Evolutionary conservation across 2,329 filamentous ascomycete genomes (phyloP).

Genomic region (Penicillium expansum): DNA sequence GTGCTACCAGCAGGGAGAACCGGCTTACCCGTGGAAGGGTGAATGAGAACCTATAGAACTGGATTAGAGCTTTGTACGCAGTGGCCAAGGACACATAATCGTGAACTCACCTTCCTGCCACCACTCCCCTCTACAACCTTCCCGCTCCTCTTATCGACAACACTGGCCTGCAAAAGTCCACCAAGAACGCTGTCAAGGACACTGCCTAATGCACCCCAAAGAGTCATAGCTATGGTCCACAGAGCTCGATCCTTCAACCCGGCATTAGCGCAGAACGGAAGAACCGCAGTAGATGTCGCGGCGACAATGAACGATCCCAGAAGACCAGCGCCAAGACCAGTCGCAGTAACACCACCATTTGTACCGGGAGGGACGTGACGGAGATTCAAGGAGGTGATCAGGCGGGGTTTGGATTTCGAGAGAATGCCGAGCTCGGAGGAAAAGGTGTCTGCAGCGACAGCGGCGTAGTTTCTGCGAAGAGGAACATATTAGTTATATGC

Average conservation of each 20-base stretch:
- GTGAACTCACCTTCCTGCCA: conserved; percentile 55
- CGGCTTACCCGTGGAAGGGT: conserved; percentile 30
- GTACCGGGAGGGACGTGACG: conserved; percentile 83
- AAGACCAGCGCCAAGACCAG: conserved; percentile 70
- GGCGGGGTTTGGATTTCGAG: conserved; percentile 68
- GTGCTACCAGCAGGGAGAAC: conserved; percentile 11
- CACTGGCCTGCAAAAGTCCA: conserved; percentile 78
- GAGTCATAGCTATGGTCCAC: conserved; percentile 56
- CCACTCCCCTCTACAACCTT: conserved; percentile 87
- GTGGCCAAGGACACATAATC: neutral
- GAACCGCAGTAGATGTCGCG: conserved; percentile 62
- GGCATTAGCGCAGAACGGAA: conserved; percentile 62
- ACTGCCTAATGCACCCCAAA: conserved; percentile 76
- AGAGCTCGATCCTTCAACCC: conserved; percentile 53
- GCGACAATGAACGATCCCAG: conserved; percentile 70
- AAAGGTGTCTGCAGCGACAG: conserved; percentile 89
- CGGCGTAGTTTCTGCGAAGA: conserved; percentile 69
- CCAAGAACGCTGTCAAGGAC: conserved; percentile 85
- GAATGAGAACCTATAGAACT: conserved; percentile 34
- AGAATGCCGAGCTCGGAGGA: conserved; percentile 94
- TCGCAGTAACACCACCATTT: conserved; percentile 82
- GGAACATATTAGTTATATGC: neutral
- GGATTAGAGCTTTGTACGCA: neutral
- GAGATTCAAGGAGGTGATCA: conserved; percentile 77
- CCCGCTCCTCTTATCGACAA: conserved; percentile 76